Percentiles rank a stretch among this genome's conserved stretches.
phyloP scores from a whole-genome alignment of 768 basidiomycete species.

The Hemileccinum rubropunctum region DNA sequence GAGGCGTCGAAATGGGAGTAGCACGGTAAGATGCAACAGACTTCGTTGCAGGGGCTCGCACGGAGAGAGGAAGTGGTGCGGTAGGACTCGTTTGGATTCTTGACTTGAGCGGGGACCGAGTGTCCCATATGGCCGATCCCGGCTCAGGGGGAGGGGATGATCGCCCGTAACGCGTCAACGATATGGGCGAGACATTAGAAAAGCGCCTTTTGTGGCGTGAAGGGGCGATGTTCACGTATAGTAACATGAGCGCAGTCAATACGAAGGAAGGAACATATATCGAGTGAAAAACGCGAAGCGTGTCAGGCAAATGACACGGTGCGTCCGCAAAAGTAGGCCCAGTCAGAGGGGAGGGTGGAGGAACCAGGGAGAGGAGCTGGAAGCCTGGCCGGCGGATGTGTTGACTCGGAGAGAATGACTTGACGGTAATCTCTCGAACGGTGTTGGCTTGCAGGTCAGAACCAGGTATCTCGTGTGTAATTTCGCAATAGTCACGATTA shows the following conservation, averaged over 20 bases:
- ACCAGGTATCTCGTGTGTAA: constrained; percentile 47
- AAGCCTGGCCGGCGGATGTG: constrained; percentile 79
- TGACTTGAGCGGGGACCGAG: constrained; percentile 44
- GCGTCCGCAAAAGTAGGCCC: constrained; percentile 54
- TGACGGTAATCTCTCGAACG: constrained; percentile 80
- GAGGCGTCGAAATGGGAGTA: constrained; percentile 36
- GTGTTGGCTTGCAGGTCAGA: constrained; percentile 20
- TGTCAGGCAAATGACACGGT: constrained; percentile 81
- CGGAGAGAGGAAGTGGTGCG: constrained; percentile 33
- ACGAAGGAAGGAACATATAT: constrained; percentile 65
- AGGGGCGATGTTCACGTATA: constrained; percentile 41
- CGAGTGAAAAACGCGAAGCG: constrained; percentile 53
- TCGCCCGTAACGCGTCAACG: constrained; percentile 28
- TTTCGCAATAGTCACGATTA: constrained; percentile 90
- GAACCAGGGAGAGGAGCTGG: constrained; percentile 73
- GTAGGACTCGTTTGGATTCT: constrained; percentile 39
- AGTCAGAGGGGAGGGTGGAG: constrained; percentile 29
- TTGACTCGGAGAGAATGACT: constrained; percentile 77
- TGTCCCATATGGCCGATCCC: constrained; percentile 37
- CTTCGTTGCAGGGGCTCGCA: constrained; percentile 39
- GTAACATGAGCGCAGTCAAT: constrained; percentile 48
- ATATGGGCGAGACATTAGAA: constrained; percentile 30
- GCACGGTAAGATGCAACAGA: constrained; percentile 40
- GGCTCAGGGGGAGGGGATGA: constrained; percentile 26
- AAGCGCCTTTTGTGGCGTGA: constrained; percentile 14